These are phyloP conservation scores for Antitrichia curtipendula DNA, from an alignment of 225 moss, liverwort and hornwort species.

Conservation along the genomic window DNA sequence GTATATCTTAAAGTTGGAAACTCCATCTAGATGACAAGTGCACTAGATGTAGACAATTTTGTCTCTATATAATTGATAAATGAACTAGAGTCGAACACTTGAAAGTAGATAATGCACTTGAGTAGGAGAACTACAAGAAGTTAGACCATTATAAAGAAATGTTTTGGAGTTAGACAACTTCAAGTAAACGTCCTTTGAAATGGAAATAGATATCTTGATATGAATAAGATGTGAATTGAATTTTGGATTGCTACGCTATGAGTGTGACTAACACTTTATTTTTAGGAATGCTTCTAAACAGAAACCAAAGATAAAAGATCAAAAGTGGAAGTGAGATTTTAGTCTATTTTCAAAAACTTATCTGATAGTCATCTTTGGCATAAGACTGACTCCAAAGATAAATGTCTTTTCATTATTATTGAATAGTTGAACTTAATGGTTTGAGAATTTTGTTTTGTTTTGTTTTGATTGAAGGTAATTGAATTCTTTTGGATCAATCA, in stretches of 20 bases:
- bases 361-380: not conserved
- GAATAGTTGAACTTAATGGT: accelerated
- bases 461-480: not conserved
- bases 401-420: not conserved
- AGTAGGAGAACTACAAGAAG: not conserved
- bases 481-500: not conserved
- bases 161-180: not conserved
- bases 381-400: accelerated
- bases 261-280: not conserved
- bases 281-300: not conserved
- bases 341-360: not conserved
- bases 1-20: not conserved
- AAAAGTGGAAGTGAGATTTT: not conserved
- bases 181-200: not conserved
- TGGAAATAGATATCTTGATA: too few relatives aligned
- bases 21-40: not conserved
- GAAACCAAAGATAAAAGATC: not conserved
- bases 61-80: not conserved
- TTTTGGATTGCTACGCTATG: too few relatives aligned
- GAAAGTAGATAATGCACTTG: not conserved
- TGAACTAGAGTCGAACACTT: not conserved
- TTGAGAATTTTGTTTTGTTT: not conserved
- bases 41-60: accelerated
- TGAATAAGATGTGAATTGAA: not conserved
- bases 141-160: not conserved